Evolutionary conservation across 306 rosid species (phyloP), one percentile per base, ranked within the genome.

Genomic region (Ormosia emarginata): DNA sequence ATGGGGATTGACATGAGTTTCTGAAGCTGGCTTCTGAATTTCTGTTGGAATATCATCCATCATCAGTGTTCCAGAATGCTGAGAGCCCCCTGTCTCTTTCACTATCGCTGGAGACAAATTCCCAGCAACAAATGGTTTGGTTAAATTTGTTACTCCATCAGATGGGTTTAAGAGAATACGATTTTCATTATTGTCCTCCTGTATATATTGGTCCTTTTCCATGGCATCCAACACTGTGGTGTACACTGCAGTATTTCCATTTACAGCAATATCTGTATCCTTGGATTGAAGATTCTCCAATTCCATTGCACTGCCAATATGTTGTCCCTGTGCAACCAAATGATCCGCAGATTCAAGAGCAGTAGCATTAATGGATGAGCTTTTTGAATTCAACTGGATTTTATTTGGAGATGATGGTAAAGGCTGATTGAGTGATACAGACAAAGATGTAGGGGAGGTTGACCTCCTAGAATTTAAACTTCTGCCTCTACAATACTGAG

Each of bases 391-490:
- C 82, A 79, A 57, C 74, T 47, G 81, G 65, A 75, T 65, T 77
- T 85, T 80, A 36, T 36, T 76, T 2, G 79, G 74, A 79, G 86
- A 52, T 57, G 84, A 57, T 18, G 78, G 62, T 59, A 74, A 50
- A 46, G 81, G 77, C 66, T 4, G 80, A 82, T 68, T 79, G 33
- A 81, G 86, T 14, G 94, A 85, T 39, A 83, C 89, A 68, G 86
- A 86, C 75, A 87, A 69, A 39, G 87, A 87, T 15, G 74, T 64
- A 37, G 82, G 84, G 32, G 87, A 74, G 75, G 87, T 87, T 58
- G 88, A 87, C 75, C 92, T 83, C 82, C 79, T 75, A 71, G 85
- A 83, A 69, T 75, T 79, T 39, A 62, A 52, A 59, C 88, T 68
- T 83, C 66, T 79, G 37, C 81, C 71, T 39, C 67, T 77, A 57